Conservation (phyloP, 2,329 filamentous ascomycete genomes). For the Fusarium citri region DNA sequence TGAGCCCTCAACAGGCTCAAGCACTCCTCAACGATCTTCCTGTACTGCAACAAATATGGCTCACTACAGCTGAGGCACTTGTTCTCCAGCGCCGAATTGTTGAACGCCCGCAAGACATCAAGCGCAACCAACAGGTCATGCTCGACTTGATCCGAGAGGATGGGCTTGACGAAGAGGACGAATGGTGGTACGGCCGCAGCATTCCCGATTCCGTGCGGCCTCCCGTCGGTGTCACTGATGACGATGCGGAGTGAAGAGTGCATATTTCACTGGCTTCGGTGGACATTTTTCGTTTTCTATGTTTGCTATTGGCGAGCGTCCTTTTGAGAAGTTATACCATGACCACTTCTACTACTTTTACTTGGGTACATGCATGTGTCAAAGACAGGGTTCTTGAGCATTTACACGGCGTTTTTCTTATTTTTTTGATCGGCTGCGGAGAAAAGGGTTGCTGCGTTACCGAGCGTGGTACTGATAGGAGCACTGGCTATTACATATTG, state of each 20-base stretch:
- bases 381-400: slow-evolving; percentile 47
- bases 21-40: slow-evolving; percentile 67
- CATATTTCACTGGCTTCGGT: slow-evolving; percentile 20
- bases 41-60: slow-evolving; percentile 69
- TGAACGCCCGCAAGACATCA: slow-evolving; percentile 68
- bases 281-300: slow-evolving; percentile 26
- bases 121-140: slow-evolving; percentile 71
- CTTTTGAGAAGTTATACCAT: slow-evolving; percentile 26
- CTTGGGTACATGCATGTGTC: slow-evolving; percentile 37
- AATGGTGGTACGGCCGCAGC: slow-evolving; percentile 70
- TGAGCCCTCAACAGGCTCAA: slow-evolving; percentile 63
- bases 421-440: slow-evolving; percentile 27
- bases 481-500: slow-evolving; percentile 33
- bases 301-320: slow-evolving; percentile 30
- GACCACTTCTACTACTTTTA: slow-evolving; percentile 26
- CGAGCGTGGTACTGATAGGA: slow-evolving; percentile 34
- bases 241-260: slow-evolving; percentile 57
- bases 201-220: slow-evolving; percentile 67
- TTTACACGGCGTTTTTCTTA: slow-evolving; percentile 47
- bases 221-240: slow-evolving; percentile 61
- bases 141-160: slow-evolving; percentile 73
- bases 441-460: slow-evolving; percentile 38
- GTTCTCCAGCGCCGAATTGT: slow-evolving; percentile 71
- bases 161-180: slow-evolving; percentile 68
- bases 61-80: slow-evolving; percentile 70